Conservation (phyloP, 2,329 filamentous ascomycete species). For the Neopestalotiopsis clavispora region DNA sequence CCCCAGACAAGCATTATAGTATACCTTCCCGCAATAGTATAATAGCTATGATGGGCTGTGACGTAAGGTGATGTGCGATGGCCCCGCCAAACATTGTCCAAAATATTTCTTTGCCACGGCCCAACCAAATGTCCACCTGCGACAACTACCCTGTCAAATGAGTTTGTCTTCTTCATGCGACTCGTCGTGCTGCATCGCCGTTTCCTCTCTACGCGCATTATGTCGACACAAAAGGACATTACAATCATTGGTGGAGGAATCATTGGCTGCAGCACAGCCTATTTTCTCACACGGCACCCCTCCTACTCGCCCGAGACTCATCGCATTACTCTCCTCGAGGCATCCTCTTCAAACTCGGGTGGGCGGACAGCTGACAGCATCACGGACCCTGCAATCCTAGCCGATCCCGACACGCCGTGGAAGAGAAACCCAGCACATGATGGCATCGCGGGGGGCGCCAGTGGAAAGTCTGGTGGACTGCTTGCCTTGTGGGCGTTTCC, state of each 20-base stretch:
- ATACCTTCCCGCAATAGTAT: not conserved
- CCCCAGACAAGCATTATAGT: too few relatives aligned
- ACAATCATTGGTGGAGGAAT: conserved; percentile 69
- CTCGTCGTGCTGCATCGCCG: not conserved
- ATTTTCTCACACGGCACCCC: conserved; percentile 74
- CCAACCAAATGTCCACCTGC: not conserved
- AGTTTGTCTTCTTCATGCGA: not conserved
- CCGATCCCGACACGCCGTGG: conserved; percentile 28
- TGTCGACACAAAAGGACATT: conserved; percentile 31
- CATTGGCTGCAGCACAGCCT: conserved; percentile 76
- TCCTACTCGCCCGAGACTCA: conserved; percentile 68
- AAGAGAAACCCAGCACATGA: conserved; percentile 38
- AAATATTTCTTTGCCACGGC: conserved; percentile 5
- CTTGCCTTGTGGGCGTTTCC: conserved; percentile 79
- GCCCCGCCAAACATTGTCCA: not conserved
- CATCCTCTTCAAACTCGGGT: conserved; percentile 52
- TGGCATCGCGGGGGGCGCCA: conserved; percentile 73
- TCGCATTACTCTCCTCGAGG: conserved; percentile 74
- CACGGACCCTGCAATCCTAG: conserved; percentile 35
- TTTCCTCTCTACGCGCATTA: not conserved
- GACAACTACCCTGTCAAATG: too few relatives aligned
- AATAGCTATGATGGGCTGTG: not conserved
- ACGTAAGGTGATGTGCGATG: not conserved
- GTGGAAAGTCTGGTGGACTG: conserved; percentile 78
- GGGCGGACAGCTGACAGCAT: conserved; percentile 39